These are phyloP conservation scores for Brassica carinata DNA, from an alignment of 345 rosid species.

Conservation along the genomic window DNA sequence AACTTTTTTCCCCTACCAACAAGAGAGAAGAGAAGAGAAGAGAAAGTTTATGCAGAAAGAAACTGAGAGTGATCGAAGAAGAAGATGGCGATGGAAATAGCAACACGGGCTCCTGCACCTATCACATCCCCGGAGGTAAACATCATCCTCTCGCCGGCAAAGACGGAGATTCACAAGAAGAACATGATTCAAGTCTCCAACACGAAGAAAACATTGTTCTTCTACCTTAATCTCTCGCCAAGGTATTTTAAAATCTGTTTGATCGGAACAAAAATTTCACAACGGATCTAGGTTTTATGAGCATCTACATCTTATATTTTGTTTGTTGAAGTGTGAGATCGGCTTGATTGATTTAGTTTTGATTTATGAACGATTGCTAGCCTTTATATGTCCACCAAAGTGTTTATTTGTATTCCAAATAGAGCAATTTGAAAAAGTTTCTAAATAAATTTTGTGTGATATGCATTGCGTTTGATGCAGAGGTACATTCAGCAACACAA, in stretches of 20 bases:
- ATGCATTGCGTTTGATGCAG: constrained; percentile 42
- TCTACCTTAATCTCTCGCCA: too few species aligned
- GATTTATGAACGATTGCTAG: too few species aligned
- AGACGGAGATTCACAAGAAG: constrained; percentile 50
- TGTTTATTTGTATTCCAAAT: background rate
- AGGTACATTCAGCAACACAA: constrained; percentile 85
- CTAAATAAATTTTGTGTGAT: too few species aligned
- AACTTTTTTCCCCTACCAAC: background rate
- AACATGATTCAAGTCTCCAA: constrained; percentile 68
- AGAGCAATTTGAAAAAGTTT: background rate
- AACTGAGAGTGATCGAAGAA: too few species aligned
- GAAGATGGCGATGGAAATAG: constrained; percentile 21
- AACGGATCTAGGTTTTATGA: background rate
- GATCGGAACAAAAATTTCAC: constrained; percentile 39
- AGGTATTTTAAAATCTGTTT: too few species aligned
- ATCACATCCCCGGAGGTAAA: constrained; percentile 24
- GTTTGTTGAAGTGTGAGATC: too few species aligned
- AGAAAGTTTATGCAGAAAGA: too few species aligned
- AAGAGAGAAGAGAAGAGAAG: background rate
- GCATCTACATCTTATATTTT: too few species aligned
- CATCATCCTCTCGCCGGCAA: constrained; percentile 10
- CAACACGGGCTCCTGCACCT: constrained; percentile 40
- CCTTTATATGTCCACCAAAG: too few species aligned
- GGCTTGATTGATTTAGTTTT: too few species aligned
- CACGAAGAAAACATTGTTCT: constrained; percentile 39